phyloP scores from a whole-genome alignment of 2,329 filamentous ascomycete genomes.

The Fusarium globosum region DNA sequence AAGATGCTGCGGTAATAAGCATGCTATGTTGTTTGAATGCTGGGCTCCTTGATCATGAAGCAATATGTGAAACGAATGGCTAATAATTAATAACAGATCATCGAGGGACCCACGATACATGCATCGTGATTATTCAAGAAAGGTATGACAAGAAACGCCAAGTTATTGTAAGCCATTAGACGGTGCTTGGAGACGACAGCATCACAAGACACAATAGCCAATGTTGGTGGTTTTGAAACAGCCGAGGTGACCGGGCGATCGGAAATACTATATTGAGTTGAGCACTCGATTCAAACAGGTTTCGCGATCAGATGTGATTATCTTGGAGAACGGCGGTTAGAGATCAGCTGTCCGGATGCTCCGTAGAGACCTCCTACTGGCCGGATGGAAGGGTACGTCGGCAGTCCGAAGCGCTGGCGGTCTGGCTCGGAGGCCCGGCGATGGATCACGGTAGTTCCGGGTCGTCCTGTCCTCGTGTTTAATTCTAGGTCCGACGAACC shows the following conservation, averaged over 20 bases:
- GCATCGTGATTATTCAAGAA: not conserved
- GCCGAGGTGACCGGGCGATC: conserved; percentile 42
- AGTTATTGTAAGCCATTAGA: not conserved
- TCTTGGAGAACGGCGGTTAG: conserved; percentile 5
- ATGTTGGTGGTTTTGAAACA: conserved; percentile 15
- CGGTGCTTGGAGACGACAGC: not conserved
- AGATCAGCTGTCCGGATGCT: conserved; percentile 4
- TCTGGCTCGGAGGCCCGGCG: conserved; percentile 37
- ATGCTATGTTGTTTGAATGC: not conserved
- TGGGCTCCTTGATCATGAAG: conserved; percentile 23
- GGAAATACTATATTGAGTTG: conserved; percentile 29
- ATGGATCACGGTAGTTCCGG: conserved; percentile 37
- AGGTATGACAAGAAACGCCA: conserved; percentile 13
- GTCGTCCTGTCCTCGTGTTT: conserved; percentile 12
- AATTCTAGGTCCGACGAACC: conserved; percentile 12
- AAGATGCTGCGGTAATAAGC: not conserved
- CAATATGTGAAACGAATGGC: conserved; percentile 24
- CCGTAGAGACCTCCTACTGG: conserved; percentile 6
- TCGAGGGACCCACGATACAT: conserved; percentile 23
- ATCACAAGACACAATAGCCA: conserved; percentile 32
- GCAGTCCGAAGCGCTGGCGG: conserved; percentile 39
- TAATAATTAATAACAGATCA: conserved; percentile 31
- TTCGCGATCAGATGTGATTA: conserved; percentile 11
- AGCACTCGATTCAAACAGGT: conserved; percentile 5
- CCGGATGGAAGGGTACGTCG: conserved; percentile 43